A percentile compares a stretch with the other conserved stretches of the same genome.
These are phyloP conservation scores for Zygosaccharomyces pseudorouxii DNA, from an alignment of 805 yeast species.

Conservation along the genomic window DNA sequence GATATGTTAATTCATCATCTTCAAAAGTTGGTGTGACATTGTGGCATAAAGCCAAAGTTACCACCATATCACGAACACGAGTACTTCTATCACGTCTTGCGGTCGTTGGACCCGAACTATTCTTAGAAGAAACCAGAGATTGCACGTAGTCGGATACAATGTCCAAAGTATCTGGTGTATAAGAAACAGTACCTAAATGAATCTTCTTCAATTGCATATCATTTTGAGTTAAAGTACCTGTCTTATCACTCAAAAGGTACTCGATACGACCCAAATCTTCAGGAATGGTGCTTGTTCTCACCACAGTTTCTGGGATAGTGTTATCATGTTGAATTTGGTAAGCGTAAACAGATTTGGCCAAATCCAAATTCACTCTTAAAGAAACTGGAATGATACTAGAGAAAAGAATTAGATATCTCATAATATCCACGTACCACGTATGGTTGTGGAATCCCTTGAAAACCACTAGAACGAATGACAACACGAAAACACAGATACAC, in stretches of 20 bases:
- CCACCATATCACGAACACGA: constrained; percentile 73
- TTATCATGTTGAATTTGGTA: constrained; percentile 87
- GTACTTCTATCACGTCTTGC: constrained; percentile 65
- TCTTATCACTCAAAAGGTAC: constrained; percentile 86
- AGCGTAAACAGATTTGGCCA: constrained; percentile 94
- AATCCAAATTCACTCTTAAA: constrained; percentile 85
- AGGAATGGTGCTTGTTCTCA: constrained; percentile 95
- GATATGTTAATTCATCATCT: constrained; percentile 72
- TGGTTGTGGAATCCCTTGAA: constrained; percentile 64
- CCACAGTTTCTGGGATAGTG: constrained; percentile 80
- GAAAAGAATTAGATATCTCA: constrained; percentile 86
- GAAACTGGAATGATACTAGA: constrained; percentile 96
- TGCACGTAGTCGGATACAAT: constrained; percentile 68
- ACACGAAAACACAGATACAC: constrained; percentile 77
- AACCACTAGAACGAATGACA: constrained; percentile 73
- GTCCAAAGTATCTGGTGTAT: constrained; percentile 89
- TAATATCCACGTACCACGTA: constrained; percentile 85
- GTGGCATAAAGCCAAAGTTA: constrained; percentile 90
- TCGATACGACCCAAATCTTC: constrained; percentile 97
- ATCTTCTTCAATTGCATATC: constrained; percentile 95
- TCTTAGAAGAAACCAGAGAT: constrained; percentile 22
- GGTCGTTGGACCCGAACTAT: constrained; percentile 19
- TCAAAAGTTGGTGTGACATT: constrained; percentile 92
- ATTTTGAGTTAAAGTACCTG: constrained; percentile 96
- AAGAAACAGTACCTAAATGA: constrained; percentile 89